Percentiles rank a stretch among this genome's conserved stretches.
phyloP scores from a whole-genome alignment of 2,329 filamentous ascomycete species.

The Ascochyta clinopodiicola region DNA sequence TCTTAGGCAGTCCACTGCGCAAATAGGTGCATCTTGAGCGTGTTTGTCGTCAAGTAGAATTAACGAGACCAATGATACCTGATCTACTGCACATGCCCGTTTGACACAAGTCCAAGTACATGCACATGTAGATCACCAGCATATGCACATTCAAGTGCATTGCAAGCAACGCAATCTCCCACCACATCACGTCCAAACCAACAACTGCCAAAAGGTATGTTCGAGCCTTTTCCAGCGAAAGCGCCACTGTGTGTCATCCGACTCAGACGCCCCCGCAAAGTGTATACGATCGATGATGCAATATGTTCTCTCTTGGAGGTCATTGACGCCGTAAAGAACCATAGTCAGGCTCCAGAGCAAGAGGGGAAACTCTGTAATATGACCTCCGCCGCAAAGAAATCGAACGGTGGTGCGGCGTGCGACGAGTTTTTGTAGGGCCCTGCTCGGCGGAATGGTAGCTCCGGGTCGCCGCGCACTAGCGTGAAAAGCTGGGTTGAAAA shows the following conservation, averaged over 20 bases:
- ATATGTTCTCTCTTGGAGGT: conserved; percentile 76
- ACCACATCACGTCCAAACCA: background rate
- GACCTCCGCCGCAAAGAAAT: conserved; percentile 76
- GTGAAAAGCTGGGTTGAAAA: conserved; percentile 1
- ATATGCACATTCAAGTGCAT: background rate
- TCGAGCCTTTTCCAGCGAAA: conserved; percentile 58
- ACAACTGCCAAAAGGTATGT: conserved; percentile 52
- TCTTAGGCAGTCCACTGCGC: background rate
- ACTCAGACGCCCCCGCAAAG: conserved; percentile 45
- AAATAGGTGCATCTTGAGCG: background rate
- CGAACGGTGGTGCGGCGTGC: conserved; percentile 54
- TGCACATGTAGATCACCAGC: background rate
- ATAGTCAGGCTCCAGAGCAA: conserved; percentile 69
- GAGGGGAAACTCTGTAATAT: conserved; percentile 72
- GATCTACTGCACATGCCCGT: background rate
- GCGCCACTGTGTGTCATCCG: conserved; percentile 38
- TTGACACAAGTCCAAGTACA: background rate
- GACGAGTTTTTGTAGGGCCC: conserved; percentile 31
- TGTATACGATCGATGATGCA: conserved; percentile 64
- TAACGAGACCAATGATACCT: conserved; percentile 15
- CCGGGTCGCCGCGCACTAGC: conserved; percentile 9
- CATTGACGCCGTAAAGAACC: conserved; percentile 73
- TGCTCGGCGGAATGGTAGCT: conserved; percentile 6
- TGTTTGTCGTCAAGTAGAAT: background rate
- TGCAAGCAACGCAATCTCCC: background rate